Percentiles rank a stretch among this genome's conserved stretches.
phyloP scores from a whole-genome alignment of 768 basidiomycete genomes.

The Trametopsis cervina region DNA sequence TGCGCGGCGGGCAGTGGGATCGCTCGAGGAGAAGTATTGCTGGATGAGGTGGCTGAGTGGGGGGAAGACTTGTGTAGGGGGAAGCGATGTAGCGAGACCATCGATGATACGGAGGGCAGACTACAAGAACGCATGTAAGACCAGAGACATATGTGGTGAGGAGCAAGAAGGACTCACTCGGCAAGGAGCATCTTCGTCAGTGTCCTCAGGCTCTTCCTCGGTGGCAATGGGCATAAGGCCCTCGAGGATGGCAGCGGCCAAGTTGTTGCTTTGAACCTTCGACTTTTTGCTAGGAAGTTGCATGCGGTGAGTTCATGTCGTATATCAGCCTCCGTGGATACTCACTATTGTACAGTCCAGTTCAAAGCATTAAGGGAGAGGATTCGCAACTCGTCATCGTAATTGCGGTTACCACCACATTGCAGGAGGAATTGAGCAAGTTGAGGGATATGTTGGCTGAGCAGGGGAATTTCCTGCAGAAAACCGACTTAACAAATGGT shows the following conservation, averaged over 20 bases:
- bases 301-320: constrained; percentile 8
- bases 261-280: constrained; percentile 79
- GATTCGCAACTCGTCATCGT: constrained; percentile 76
- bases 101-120: constrained; percentile 95
- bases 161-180: constrained; percentile 46
- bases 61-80: constrained; percentile 94
- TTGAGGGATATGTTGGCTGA: constrained; percentile 82
- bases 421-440: constrained; percentile 84
- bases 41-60: constrained; percentile 77
- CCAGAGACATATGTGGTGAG: background rate
- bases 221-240: constrained; percentile 92
- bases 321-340: constrained; percentile 11
- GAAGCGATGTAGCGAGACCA: constrained; percentile 83
- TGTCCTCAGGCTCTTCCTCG: constrained; percentile 89
- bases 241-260: constrained; percentile 82
- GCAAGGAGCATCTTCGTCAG: constrained; percentile 89
- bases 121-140: constrained; percentile 29
- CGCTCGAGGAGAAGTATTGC: constrained; percentile 76
- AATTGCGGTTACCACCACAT: constrained; percentile 70
- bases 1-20: constrained; percentile 77
- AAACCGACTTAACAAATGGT: too few species aligned
- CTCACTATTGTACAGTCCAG: constrained; percentile 95
- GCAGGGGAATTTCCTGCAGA: constrained; percentile 91
- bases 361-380: constrained; percentile 90
- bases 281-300: constrained; percentile 99